phyloP scores from a whole-genome alignment of 2,329 filamentous ascomycete genomes.

The Aspergillus pseudoterreus region DNA sequence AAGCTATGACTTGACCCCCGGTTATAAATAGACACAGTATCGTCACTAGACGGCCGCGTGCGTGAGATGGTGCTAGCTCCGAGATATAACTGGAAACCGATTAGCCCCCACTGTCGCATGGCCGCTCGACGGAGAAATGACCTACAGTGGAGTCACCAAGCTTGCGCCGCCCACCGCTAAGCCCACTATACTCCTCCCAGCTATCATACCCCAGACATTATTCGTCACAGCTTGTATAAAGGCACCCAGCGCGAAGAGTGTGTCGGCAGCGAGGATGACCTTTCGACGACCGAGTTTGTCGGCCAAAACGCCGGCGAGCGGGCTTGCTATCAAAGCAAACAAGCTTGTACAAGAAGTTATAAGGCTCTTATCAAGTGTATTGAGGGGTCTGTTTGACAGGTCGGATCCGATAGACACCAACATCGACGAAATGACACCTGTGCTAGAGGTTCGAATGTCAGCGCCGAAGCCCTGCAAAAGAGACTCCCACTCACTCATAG shows the following conservation, averaged over 20 bases:
- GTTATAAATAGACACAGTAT: constrained; percentile 81
- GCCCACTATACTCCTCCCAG: constrained; percentile 45
- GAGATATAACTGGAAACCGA: constrained; percentile 63
- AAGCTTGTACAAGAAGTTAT: constrained; percentile 58
- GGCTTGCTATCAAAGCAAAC: constrained; percentile 55
- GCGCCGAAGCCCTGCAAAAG: neutral
- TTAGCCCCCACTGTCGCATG: neutral
- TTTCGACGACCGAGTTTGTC: constrained; percentile 47
- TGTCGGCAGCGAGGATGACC: constrained; percentile 47
- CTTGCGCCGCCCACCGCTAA: constrained; percentile 52
- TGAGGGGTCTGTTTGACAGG: constrained; percentile 48
- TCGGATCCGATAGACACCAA: constrained; percentile 54
- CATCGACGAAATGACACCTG: constrained; percentile 59
- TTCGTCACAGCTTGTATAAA: constrained; percentile 40
- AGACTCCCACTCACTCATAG: constrained; percentile 48
- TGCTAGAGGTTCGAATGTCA: constrained; percentile 34
- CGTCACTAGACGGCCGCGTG: constrained; percentile 76
- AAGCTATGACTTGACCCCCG: constrained; percentile 82
- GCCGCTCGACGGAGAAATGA: constrained; percentile 4
- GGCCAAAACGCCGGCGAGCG: constrained; percentile 51
- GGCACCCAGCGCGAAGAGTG: constrained; percentile 44
- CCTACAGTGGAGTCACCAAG: constrained; percentile 72
- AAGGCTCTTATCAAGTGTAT: constrained; percentile 56
- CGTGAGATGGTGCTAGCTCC: constrained; percentile 73
- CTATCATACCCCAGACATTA: constrained; percentile 44